Conservation (phyloP, 2,329 filamentous ascomycete species). For the Ophiostoma triangulosporum region DNA sequence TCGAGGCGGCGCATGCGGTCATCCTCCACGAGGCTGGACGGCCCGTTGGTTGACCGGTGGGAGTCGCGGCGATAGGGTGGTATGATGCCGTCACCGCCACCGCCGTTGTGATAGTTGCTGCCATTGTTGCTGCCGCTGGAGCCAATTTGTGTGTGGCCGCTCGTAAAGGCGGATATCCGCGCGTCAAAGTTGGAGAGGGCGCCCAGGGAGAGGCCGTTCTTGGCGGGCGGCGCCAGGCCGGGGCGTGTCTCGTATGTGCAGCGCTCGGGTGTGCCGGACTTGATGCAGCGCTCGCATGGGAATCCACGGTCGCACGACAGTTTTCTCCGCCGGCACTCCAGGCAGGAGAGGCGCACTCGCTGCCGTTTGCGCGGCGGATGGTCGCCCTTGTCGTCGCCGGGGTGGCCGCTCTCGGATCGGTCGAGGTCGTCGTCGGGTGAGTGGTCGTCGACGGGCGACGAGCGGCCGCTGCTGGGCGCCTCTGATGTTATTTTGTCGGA, state of each 20-base stretch:
- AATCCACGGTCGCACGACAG: constrained; percentile 48
- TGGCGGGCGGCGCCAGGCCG: constrained; percentile 24
- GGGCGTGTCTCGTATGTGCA: constrained; percentile 44
- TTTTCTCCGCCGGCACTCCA: constrained; percentile 47
- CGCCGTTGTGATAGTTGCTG: constrained; percentile 12
- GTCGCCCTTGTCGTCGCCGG: constrained; percentile 8
- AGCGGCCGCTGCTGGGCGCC: constrained; percentile 8
- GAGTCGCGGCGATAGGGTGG: constrained; percentile 24
- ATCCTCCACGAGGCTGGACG: constrained; percentile 25
- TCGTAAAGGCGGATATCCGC: constrained; percentile 27
- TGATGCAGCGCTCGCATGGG: constrained; percentile 48
- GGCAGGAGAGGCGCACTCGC: constrained; percentile 44
- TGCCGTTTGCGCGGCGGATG: constrained; percentile 39
- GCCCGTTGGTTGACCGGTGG: constrained; percentile 8
- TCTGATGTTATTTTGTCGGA: constrained; percentile 3
- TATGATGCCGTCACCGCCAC: constrained; percentile 19
- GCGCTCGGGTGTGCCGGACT: constrained; percentile 45
- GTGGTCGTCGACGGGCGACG: constrained; percentile 7
- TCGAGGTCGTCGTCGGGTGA: constrained; percentile 5
- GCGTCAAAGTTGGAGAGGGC: constrained; percentile 32
- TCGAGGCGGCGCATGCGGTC: constrained; percentile 47
- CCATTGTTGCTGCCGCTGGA: not conserved
- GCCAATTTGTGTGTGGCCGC: constrained; percentile 15
- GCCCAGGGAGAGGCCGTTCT: constrained; percentile 31
- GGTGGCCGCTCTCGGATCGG: constrained; percentile 6